These are phyloP conservation scores for Hyaloscypha hepaticicola DNA, from an alignment of 495 filamentous ascomycete species.

Conservation along the genomic window DNA sequence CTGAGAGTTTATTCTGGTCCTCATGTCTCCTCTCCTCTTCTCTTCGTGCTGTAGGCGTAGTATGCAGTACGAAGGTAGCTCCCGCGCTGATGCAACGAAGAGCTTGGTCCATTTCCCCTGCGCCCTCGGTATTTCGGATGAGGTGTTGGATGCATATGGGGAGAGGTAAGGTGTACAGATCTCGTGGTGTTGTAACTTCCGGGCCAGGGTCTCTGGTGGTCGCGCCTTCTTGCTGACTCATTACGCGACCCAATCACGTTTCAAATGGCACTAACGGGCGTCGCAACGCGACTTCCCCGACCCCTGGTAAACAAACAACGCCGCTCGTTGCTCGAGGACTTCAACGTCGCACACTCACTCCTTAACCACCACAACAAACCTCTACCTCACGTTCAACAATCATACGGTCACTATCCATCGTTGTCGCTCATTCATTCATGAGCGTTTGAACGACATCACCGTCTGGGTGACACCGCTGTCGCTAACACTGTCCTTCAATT, in stretches of 20 bases:
- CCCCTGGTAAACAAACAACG: constrained; percentile 6
- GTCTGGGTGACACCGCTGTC: neutral
- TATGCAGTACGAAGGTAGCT: neutral
- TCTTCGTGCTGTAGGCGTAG: neutral
- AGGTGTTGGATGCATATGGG: neutral
- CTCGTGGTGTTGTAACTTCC: neutral
- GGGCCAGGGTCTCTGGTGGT: neutral
- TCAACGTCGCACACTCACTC: neutral
- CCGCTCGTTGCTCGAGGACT: neutral
- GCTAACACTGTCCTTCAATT: neutral
- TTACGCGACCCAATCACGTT: neutral
- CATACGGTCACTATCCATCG: neutral
- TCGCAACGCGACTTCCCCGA: constrained; percentile 7
- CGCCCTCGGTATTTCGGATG: neutral
- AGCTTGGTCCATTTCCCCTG: neutral
- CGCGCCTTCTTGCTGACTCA: neutral
- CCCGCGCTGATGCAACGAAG: neutral
- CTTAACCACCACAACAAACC: constrained; percentile 12
- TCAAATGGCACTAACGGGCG: neutral
- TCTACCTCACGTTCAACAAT: neutral
- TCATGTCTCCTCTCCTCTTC: neutral
- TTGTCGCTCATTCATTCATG: constrained; percentile 17
- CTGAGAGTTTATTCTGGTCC: neutral
- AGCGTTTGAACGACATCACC: neutral
- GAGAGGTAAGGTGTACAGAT: neutral